phyloP scores from a whole-genome alignment of 805 yeast genomes.

The Starmerella apis region DNA sequence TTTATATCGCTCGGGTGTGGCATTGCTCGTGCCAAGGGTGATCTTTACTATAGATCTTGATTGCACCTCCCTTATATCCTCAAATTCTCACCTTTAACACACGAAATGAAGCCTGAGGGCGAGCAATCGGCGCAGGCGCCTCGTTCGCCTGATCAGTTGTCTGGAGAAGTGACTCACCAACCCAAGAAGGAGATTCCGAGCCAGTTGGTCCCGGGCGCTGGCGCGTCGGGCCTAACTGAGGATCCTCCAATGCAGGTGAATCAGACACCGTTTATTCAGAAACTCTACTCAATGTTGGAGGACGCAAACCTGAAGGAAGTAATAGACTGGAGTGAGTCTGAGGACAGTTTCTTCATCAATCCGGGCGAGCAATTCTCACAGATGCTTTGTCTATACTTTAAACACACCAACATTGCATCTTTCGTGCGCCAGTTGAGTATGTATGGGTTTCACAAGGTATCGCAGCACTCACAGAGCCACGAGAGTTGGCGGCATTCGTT shows the following conservation, averaged over 20 bases:
- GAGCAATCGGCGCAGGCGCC: slow-evolving; percentile 7
- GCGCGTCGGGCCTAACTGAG: background rate
- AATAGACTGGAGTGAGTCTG: slow-evolving; percentile 72
- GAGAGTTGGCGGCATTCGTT: slow-evolving; percentile 10
- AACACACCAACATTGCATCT: slow-evolving; percentile 86
- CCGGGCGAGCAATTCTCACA: slow-evolving; percentile 83
- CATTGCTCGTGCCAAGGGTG: background rate
- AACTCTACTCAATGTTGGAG: slow-evolving; percentile 79
- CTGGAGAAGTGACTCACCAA: background rate
- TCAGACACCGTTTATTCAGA: slow-evolving; percentile 70
- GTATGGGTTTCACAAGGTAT: slow-evolving; percentile 84
- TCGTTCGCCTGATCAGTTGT: background rate
- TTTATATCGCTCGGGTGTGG: slow-evolving; percentile 1
- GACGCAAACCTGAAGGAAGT: slow-evolving; percentile 60
- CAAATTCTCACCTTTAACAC: no score
- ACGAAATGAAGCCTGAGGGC: slow-evolving; percentile 6
- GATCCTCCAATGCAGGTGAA: slow-evolving; percentile 29
- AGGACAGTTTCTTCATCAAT: slow-evolving; percentile 63
- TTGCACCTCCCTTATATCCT: no score
- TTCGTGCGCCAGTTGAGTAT: slow-evolving; percentile 90
- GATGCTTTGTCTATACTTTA: slow-evolving; percentile 62
- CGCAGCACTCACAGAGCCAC: slow-evolving; percentile 18
- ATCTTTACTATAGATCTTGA: no score
- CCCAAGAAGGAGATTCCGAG: background rate
- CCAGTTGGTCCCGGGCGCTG: background rate